Conservation (phyloP, 371 early-diverging fungal species). For the Parasitella parasitica region DNA sequence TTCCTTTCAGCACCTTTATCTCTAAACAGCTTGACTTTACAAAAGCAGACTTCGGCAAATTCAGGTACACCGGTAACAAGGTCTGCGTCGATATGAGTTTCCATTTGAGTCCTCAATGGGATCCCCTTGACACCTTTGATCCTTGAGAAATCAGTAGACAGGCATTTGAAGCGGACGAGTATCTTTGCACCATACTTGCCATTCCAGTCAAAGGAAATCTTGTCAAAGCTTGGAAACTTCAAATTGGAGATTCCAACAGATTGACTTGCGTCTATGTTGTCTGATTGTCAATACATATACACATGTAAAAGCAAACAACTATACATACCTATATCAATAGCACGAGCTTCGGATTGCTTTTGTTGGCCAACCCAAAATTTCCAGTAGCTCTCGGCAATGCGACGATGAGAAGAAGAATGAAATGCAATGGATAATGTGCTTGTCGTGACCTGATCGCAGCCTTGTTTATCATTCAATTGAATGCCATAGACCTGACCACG, state of each 20-base stretch:
- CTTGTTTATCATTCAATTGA: conserved; percentile 48
- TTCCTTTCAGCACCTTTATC: conserved; percentile 76
- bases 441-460: conserved; percentile 45
- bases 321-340: conserved; percentile 61
- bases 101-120: conserved; percentile 63
- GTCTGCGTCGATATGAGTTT: conserved; percentile 28
- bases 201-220: conserved; percentile 68
- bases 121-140: conserved; percentile 82
- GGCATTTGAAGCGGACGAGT: conserved; percentile 66
- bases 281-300: not conserved
- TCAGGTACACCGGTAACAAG: not conserved
- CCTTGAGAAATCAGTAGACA: conserved; percentile 75
- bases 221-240: conserved; percentile 60
- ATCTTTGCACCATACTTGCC: conserved; percentile 64
- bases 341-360: conserved; percentile 56
- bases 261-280: conserved; percentile 37
- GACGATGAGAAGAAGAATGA: conserved; percentile 75
- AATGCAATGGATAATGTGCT: conserved; percentile 70
- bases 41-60: conserved; percentile 49
- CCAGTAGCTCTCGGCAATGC: conserved; percentile 71
- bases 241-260: conserved; percentile 47
- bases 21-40: conserved; percentile 68
- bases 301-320: not conserved
- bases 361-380: conserved; percentile 77
- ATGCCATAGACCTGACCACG: conserved; percentile 61